Conservation (phyloP, 2,329 filamentous ascomycete genomes). For the Stachybotrys echinatus region DNA sequence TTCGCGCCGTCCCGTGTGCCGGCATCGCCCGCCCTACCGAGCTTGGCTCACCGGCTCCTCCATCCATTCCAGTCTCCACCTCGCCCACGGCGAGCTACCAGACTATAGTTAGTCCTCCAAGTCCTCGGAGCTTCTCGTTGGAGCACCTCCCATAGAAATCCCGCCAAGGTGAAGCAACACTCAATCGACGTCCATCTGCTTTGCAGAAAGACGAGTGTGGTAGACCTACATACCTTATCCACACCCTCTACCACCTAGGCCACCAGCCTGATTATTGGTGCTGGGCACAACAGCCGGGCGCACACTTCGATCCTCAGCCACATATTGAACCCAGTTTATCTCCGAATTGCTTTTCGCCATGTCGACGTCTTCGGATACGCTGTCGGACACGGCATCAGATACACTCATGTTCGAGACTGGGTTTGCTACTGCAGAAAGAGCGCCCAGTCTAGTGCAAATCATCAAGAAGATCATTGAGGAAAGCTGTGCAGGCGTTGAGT, state of each 20-base stretch:
- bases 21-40: background rate
- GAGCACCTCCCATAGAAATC: no score
- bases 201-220: no score
- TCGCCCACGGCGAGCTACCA: slow-evolving; percentile 7
- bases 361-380: background rate
- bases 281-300: no score
- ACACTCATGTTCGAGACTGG: background rate
- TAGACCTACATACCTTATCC: no score
- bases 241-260: no score
- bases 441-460: slow-evolving; percentile 17
- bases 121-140: no score
- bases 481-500: background rate
- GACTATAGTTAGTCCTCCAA: background rate
- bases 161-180: no score
- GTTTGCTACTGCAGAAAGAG: background rate
- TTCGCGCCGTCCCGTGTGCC: background rate
- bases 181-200: no score
- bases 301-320: no score
- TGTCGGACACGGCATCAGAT: background rate
- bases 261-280: no score
- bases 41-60: slow-evolving; percentile 8
- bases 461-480: slow-evolving; percentile 15
- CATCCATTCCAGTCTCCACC: slow-evolving; percentile 17
- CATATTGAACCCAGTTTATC: no score
- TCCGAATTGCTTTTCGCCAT: background rate